phyloP scores from a whole-genome alignment of 176 grass and related monocot species.

The Avena eriantha region DNA sequence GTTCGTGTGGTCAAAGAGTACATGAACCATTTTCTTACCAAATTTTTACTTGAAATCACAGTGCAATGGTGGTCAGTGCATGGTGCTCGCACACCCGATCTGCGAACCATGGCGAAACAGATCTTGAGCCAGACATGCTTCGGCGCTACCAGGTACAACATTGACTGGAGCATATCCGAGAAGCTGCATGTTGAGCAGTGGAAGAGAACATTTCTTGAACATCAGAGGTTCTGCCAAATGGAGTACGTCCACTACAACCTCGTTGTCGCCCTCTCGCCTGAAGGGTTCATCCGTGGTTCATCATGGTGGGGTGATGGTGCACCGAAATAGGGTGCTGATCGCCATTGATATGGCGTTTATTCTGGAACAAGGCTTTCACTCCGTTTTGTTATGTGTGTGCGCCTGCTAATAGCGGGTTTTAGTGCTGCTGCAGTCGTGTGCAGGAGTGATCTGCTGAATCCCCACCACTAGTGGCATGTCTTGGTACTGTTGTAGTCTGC shows the following conservation, averaged over 20 bases:
- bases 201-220: too few relatives aligned
- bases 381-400: not conserved
- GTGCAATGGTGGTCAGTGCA: too few relatives aligned
- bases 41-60: too few relatives aligned
- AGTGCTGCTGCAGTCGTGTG: not conserved
- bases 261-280: not conserved
- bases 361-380: not conserved
- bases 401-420: not conserved
- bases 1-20: constrained; percentile 54
- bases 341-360: not conserved
- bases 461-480: not conserved
- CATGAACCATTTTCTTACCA: too few relatives aligned
- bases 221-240: too few relatives aligned
- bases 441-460: not conserved
- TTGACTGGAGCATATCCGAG: too few relatives aligned
- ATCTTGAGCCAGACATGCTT: too few relatives aligned
- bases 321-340: not conserved
- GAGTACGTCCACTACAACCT: too few relatives aligned
- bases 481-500: not conserved
- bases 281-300: not conserved
- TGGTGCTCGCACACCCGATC: too few relatives aligned
- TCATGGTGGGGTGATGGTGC: not conserved
- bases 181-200: too few relatives aligned
- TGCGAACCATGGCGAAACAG: too few relatives aligned
- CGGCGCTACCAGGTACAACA: too few relatives aligned